These are phyloP conservation scores for Anthracocystis panici-leucophaei DNA, from an alignment of 1,284 basidiomycete genomes.

Conservation along the genomic window DNA sequence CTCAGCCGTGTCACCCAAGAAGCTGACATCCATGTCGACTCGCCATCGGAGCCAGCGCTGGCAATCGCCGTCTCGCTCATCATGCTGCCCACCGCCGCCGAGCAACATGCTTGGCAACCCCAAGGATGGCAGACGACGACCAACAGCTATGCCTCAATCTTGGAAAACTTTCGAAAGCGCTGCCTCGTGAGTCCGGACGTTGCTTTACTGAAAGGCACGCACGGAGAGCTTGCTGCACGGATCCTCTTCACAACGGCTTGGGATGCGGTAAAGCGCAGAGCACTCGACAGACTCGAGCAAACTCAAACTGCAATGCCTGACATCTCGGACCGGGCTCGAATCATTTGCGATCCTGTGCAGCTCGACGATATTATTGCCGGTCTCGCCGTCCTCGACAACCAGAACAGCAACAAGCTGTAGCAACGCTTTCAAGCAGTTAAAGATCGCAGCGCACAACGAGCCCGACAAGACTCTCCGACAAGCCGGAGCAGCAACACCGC, in stretches of 20 bases:
- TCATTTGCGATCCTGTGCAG: too few species aligned
- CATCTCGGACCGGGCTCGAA: too few species aligned
- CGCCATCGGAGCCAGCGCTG: too few species aligned
- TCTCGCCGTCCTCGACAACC: too few species aligned
- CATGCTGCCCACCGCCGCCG: conserved; percentile 12
- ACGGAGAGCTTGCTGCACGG: conserved; percentile 9
- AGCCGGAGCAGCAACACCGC: too few species aligned
- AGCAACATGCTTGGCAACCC: background rate
- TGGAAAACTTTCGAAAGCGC: conserved; percentile 1
- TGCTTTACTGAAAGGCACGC: conserved; percentile 4
- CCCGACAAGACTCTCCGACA: background rate
- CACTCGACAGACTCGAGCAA: too few species aligned
- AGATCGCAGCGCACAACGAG: too few species aligned
- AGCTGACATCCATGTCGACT: background rate
- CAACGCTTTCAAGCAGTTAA: too few species aligned
- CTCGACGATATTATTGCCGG: too few species aligned
- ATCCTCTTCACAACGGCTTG: conserved; percentile 2
- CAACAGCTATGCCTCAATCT: conserved; percentile 1
- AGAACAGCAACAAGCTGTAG: too few species aligned
- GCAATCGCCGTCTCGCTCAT: conserved; percentile 15
- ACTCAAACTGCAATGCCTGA: too few species aligned
- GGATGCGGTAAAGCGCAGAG: conserved; percentile 1
- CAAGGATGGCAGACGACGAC: background rate
- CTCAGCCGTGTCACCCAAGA: background rate
- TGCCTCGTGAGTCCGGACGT: background rate